phyloP scores from a whole-genome alignment of 2,329 filamentous ascomycete species.

The Phoma sp. region DNA sequence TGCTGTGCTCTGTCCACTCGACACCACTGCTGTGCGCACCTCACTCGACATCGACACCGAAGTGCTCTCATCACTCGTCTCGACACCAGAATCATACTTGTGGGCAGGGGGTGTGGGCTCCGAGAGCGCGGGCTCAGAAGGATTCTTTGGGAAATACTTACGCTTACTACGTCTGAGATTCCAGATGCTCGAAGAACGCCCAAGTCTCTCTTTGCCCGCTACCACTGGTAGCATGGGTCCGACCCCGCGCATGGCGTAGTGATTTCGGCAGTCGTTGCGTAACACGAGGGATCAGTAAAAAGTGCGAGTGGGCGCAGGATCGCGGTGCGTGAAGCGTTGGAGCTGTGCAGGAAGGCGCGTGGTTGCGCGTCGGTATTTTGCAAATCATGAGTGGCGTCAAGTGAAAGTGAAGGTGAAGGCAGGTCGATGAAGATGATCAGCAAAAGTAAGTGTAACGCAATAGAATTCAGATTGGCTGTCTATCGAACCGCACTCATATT shows the following conservation, averaged over 20 bases:
- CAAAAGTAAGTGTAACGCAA: not conserved
- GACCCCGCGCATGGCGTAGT: conserved; percentile 9
- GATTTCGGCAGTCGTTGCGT: too few relatives aligned
- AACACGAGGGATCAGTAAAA: too few relatives aligned
- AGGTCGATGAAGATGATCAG: not conserved
- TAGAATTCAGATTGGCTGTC: conserved; percentile 11
- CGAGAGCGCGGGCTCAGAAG: too few relatives aligned
- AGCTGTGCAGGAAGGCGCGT: not conserved
- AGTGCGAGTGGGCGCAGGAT: too few relatives aligned
- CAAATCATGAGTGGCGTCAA: not conserved
- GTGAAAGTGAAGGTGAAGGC: conserved; percentile 11
- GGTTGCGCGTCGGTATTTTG: not conserved
- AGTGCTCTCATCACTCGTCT: not conserved
- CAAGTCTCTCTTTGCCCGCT: not conserved
- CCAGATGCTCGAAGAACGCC: not conserved
- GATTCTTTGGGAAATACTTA: too few relatives aligned
- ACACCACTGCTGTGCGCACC: too few relatives aligned
- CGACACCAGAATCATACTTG: not conserved
- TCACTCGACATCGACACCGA: too few relatives aligned
- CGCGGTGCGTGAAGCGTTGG: too few relatives aligned
- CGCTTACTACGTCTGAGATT: too few relatives aligned
- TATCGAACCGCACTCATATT: conserved; percentile 19
- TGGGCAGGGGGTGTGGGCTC: too few relatives aligned
- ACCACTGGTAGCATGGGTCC: conserved; percentile 9
- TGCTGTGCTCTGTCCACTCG: too few relatives aligned